Percentiles rank a stretch among this genome's conserved stretches.
These are phyloP conservation scores for Penicillium paxilli DNA, from an alignment of 495 filamentous ascomycete genomes.

Conservation along the genomic window DNA sequence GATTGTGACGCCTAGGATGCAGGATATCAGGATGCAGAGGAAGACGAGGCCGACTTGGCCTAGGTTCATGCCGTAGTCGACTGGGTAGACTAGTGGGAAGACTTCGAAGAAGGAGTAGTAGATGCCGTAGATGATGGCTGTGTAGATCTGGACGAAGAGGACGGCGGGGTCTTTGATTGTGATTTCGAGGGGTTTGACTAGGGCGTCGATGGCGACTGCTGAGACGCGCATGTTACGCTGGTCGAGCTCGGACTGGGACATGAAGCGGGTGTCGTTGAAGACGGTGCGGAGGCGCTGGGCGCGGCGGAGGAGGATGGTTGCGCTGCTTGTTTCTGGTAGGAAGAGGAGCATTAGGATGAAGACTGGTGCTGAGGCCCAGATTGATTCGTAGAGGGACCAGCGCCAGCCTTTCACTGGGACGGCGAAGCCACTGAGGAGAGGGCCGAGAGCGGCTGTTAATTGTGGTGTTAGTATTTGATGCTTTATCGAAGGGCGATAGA, in stretches of 20 bases:
- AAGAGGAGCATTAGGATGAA: conserved; percentile 54
- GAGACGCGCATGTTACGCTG: conserved; percentile 46
- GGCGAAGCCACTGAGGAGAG: conserved; percentile 64
- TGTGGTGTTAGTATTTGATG: conserved; percentile 32
- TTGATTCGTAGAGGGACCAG: conserved; percentile 54
- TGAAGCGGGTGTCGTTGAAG: conserved; percentile 39
- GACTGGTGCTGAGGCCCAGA: conserved; percentile 45
- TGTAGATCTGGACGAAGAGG: conserved; percentile 62
- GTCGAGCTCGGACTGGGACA: conserved; percentile 52
- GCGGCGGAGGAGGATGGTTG: conserved; percentile 59
- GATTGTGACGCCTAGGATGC: conserved; percentile 49
- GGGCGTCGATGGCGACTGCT: conserved; percentile 53
- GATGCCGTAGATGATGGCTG: conserved; percentile 64
- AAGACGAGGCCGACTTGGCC: conserved; percentile 66
- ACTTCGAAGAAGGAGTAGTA: conserved; percentile 74
- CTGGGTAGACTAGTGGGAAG: conserved; percentile 70
- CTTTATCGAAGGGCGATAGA: conserved; percentile 22
- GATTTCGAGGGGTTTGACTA: conserved; percentile 64
- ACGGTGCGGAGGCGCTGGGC: conserved; percentile 52
- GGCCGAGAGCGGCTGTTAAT: conserved; percentile 54
- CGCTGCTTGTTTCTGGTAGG: conserved; percentile 57
- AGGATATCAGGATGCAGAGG: conserved; percentile 59
- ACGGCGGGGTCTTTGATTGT: conserved; percentile 63
- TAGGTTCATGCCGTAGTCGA: conserved; percentile 60
- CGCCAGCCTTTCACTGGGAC: conserved; percentile 55